These are phyloP conservation scores for Amniculicola lignicola DNA, from an alignment of 495 filamentous ascomycete genomes.

Conservation along the genomic window DNA sequence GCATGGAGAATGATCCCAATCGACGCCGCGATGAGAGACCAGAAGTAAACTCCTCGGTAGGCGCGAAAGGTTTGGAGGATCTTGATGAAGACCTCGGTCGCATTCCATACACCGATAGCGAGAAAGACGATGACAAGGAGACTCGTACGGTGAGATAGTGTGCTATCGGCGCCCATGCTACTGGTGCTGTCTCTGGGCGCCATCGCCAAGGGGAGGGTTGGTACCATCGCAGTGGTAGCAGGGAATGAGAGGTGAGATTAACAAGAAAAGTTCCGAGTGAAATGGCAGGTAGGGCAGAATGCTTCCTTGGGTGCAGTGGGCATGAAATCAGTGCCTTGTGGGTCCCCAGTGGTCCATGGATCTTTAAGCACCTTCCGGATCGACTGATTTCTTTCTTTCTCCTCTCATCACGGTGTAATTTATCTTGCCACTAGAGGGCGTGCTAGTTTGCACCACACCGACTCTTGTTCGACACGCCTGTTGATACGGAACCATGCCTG, in stretches of 20 bases:
- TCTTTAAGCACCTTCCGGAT: too few relatives aligned
- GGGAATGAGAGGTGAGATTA: too few relatives aligned
- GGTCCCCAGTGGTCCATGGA: too few relatives aligned
- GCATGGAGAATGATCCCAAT: slow-evolving; percentile 6
- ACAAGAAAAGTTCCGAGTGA: neutral
- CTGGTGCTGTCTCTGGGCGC: neutral
- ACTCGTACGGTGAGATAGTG: neutral
- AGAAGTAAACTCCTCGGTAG: slow-evolving; percentile 15
- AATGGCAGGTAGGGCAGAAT: neutral
- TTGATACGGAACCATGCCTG: too few relatives aligned
- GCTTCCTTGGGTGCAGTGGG: too few relatives aligned
- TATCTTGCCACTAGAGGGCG: too few relatives aligned
- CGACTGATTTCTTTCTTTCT: too few relatives aligned
- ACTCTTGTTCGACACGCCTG: too few relatives aligned
- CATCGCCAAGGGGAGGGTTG: too few relatives aligned
- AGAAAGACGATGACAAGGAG: slow-evolving; percentile 11
- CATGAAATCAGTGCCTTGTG: too few relatives aligned
- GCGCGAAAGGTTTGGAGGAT: slow-evolving; percentile 16
- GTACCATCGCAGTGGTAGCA: neutral
- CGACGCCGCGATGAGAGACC: slow-evolving; percentile 4
- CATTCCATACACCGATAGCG: slow-evolving; percentile 22
- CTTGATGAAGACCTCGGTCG: slow-evolving; percentile 17
- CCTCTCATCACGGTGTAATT: too few relatives aligned
- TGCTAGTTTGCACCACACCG: too few relatives aligned
- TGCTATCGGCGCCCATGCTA: neutral